These are phyloP conservation scores for Citrullus amarus DNA, from an alignment of 306 rosid genomes.

Conservation along the genomic window DNA sequence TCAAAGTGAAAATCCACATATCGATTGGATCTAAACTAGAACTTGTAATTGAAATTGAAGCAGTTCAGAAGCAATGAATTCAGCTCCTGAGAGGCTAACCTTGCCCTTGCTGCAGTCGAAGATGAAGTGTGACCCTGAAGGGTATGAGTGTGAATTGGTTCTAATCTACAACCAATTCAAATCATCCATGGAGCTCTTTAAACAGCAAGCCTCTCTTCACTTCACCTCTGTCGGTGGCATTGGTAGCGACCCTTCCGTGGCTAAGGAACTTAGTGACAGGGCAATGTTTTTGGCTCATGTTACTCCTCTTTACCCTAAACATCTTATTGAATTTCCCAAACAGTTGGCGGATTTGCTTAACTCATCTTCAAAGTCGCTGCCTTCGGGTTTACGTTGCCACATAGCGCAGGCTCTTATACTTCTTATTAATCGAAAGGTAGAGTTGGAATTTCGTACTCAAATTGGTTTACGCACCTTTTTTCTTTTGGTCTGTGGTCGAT, in stretches of 20 bases:
- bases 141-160: conserved; percentile 58
- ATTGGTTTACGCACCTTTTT: not conserved
- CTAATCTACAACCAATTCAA: conserved; percentile 52
- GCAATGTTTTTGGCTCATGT: conserved; percentile 66
- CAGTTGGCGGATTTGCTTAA: conserved; percentile 50
- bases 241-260: conserved; percentile 43
- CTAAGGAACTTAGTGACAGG: conserved; percentile 65
- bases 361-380: conserved; percentile 37
- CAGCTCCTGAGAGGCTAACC: conserved; percentile 51
- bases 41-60: not conserved
- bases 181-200: conserved; percentile 55
- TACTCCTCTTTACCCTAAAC: conserved; percentile 44
- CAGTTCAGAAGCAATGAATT: conserved; percentile 9
- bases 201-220: conserved; percentile 52
- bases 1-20: not conserved
- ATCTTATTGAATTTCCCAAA: conserved; percentile 44
- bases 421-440: conserved; percentile 49
- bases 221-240: conserved; percentile 64
- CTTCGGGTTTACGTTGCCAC: conserved; percentile 45
- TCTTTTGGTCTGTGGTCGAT: not conserved
- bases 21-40: not conserved
- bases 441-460: not conserved
- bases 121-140: conserved; percentile 85
- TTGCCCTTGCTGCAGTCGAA: conserved; percentile 54
- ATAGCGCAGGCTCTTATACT: conserved; percentile 49